These are phyloP conservation scores for Hemileccinum rubropunctum DNA, from an alignment of 768 basidiomycete species.

Conservation along the genomic window DNA sequence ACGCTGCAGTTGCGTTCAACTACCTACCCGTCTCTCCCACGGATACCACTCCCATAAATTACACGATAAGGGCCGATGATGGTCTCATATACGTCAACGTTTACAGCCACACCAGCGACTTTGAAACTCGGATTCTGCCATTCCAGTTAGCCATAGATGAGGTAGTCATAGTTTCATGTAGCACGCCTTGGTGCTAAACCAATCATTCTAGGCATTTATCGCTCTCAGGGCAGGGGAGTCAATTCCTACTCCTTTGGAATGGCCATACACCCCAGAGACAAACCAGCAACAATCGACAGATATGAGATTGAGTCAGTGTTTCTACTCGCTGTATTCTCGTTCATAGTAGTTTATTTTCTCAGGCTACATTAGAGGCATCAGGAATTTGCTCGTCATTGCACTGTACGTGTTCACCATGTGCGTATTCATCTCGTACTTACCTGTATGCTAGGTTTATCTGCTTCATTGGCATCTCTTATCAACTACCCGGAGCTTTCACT, in stretches of 20 bases:
- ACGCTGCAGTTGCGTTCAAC: slow-evolving; percentile 61
- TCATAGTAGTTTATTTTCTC: slow-evolving; percentile 5
- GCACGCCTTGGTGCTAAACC: background rate
- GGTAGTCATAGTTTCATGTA: slow-evolving; percentile 31
- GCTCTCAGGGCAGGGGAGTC: slow-evolving; percentile 58
- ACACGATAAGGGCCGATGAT: slow-evolving; percentile 67
- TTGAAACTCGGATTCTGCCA: slow-evolving; percentile 65
- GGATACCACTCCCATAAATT: slow-evolving; percentile 46
- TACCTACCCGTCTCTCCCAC: slow-evolving; percentile 44
- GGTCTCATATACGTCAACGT: slow-evolving; percentile 68
- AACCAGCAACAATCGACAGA: slow-evolving; percentile 57
- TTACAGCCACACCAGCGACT: slow-evolving; percentile 60
- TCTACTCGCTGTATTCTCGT: background rate
- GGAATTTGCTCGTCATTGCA: slow-evolving; percentile 62
- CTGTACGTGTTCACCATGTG: slow-evolving; percentile 41
- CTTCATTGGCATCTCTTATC: slow-evolving; percentile 74
- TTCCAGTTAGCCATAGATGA: slow-evolving; percentile 77
- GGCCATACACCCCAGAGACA: slow-evolving; percentile 69
- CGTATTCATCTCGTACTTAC: background rate
- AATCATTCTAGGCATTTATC: slow-evolving; percentile 57
- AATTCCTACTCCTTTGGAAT: slow-evolving; percentile 60
- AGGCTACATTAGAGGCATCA: slow-evolving; percentile 64
- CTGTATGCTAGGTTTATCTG: slow-evolving; percentile 51
- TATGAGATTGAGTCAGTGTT: slow-evolving; percentile 53
- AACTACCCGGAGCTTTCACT: slow-evolving; percentile 68